Evolutionary conservation across 192 early-diverging fungal species (phyloP), one percentile per base, ranked within the genome.

Genomic region (Linnemannia hyalina): DNA sequence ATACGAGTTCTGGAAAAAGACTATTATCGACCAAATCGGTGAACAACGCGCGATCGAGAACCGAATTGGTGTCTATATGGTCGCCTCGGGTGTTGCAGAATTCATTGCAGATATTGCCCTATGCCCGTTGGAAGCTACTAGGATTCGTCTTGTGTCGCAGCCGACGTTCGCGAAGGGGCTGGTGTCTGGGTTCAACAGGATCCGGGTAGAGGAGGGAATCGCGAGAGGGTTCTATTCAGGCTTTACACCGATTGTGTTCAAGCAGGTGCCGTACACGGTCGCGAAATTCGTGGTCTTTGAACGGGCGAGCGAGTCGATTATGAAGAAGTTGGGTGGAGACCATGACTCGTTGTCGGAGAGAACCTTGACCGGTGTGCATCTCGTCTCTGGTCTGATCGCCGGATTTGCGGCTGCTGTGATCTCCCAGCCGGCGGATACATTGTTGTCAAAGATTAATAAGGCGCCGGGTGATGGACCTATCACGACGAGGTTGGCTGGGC

Each of bases 211-310:
- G 79, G 95, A 95, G 70, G 95, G 95, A 80, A 76, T 94, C 73
- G 44, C 92, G 63, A 84, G 89, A 44, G 95, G 95, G 60, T 95
- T 95, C 88, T 94, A 95, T 89, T 93, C 93, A 86, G 95, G 95
- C 68, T 95, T 96, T 80, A 94, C 93, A 47, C 95, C 95, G 52
- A 93, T 95, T 76, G 88, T 94, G 49, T 93, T 94, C 89, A 95
- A 84, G 89, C 95, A 96, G 85, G 90, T 96, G 72, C 95, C 95
- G 18, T 96, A 96, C 88, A 96, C 95, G 40, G 93, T 96, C 92
- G 91, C 95, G 86, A 96, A 96, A 90, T 96, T 96, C 80, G 92
- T 90, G 68, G 93, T 94, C 75, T 92, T 92, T 75, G 95, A 92
- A 73, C 80, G 70, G 29, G 88, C 90, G 55, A 77, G 88, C 0